These are phyloP conservation scores for Vicia faba DNA, from an alignment of 306 rosid genomes.

Conservation along the genomic window DNA sequence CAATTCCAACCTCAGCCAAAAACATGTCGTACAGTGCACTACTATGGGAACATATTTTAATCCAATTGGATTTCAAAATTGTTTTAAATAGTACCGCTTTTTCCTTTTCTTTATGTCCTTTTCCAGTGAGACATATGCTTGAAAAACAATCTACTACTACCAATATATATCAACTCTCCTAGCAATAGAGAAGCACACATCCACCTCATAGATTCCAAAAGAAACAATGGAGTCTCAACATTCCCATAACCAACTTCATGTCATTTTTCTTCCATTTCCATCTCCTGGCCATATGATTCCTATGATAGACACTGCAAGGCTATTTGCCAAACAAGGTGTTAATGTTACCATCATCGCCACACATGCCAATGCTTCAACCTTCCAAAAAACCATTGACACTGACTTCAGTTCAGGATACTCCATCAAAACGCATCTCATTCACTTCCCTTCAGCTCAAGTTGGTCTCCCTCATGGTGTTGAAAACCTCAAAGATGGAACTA, in stretches of 20 bases:
- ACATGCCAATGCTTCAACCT: conserved; percentile 25
- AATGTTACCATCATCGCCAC: conserved; percentile 37
- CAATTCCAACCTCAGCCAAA: too few relatives aligned
- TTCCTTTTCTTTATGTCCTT: neutral
- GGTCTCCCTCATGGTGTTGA: conserved; percentile 39
- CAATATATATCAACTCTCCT: neutral
- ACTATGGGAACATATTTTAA: too few relatives aligned
- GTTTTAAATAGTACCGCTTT: too few relatives aligned
- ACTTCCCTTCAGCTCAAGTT: conserved; percentile 34
- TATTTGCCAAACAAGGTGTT: conserved; percentile 40
- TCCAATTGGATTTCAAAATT: too few relatives aligned
- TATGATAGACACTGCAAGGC: conserved; percentile 36
- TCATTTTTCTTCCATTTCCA: conserved; percentile 36
- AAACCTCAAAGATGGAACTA: conserved; percentile 27
- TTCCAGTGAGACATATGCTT: neutral
- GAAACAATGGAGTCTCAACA: conserved; percentile 22
- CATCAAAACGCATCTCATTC: conserved; percentile 29
- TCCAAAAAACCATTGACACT: conserved; percentile 34
- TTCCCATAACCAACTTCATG: conserved; percentile 7
- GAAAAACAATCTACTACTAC: neutral
- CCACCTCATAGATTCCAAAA: neutral
- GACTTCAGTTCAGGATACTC: conserved; percentile 29
- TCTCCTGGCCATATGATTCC: conserved; percentile 43
- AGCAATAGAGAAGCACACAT: neutral
- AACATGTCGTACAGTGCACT: too few relatives aligned